phyloP scores from a whole-genome alignment of 2,329 filamentous ascomycete genomes.

The Aspergillus calidoustus region DNA sequence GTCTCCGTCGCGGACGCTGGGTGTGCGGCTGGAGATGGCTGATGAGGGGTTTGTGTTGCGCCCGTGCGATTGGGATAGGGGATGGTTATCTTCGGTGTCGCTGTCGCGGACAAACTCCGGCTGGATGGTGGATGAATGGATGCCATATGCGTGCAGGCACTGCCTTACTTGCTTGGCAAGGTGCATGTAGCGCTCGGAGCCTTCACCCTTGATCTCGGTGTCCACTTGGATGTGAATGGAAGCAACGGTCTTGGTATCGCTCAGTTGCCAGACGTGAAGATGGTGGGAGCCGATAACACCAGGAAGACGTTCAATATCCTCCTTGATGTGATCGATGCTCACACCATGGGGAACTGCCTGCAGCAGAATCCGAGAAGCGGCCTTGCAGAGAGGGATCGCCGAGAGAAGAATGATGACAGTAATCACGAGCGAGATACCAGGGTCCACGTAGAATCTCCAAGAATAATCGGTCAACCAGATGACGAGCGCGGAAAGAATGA shows the following conservation, averaged over 20 bases:
- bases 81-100: constrained; percentile 37
- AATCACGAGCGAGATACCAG: constrained; percentile 90
- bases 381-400: constrained; percentile 57
- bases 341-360: constrained; percentile 92
- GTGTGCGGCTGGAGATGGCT: constrained; percentile 36
- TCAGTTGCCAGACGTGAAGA: constrained; percentile 96
- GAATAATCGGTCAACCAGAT: constrained; percentile 89
- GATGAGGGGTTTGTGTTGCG: constrained; percentile 9
- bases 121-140: constrained; percentile 96
- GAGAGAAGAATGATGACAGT: constrained; percentile 71
- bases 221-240: constrained; percentile 91
- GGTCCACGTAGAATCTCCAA: constrained; percentile 87
- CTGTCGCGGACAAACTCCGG: constrained; percentile 69
- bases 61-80: constrained; percentile 30
- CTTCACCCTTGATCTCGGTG: constrained; percentile 84
- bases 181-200: constrained; percentile 82
- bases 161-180: constrained; percentile 80
- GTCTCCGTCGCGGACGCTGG: constrained; percentile 44
- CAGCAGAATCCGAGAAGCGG: constrained; percentile 75
- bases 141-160: constrained; percentile 93
- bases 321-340: constrained; percentile 84
- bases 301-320: constrained; percentile 83
- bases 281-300: constrained; percentile 93
- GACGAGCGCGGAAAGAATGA: constrained; percentile 69
- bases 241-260: constrained; percentile 90